Evolutionary conservation across 257 asterid species (phyloP), one percentile per base, ranked within the genome.

Genomic region (Gardenia jasminoides): DNA sequence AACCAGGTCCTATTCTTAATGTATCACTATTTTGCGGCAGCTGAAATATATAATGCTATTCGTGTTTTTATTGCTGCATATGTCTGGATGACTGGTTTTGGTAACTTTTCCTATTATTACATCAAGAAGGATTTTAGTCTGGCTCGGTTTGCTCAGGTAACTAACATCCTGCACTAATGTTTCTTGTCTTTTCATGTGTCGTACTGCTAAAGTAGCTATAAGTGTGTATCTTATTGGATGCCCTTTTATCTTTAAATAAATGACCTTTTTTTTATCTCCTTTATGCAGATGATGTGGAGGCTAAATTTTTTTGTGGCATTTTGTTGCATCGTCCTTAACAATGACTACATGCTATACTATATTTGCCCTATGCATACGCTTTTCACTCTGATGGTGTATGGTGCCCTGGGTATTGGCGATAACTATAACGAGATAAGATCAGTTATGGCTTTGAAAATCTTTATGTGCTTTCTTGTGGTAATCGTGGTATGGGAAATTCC

Each of bases 241-340:
- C 41, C 52, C 76, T 26, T 17, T 30, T 19, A 11, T 44, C 19
- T 46, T 20, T 13, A 33, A 47, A 41, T 24, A 20, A 33, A 47
- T 67, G 58, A 72, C 15, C 24, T 56, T 13, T 50, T 12, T 50
- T 41, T 66, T 80, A 39, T 81, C 74, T 82, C 82, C 68, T 81
- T 76, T 83, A 71, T 90, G 92, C 99, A 93, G 99, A 95, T 95
- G 99, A 95, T 95, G 99, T 95, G 99, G 99, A 91, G 98, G 93
- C 94, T 95, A 70, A 95, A 95, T 88, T 95, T 93, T 81, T 95
- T 92, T 72, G 99, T 95, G 80, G 92, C 92, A 81, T 93, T 95
- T 69, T 92, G 96, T 82, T 95, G 98, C 84, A 86, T 93, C 74
- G 90, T 93, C 82, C 97, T 95, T 31, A 95, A 92, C 84, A 93